Base-by-base conservation (phyloP, 768 basidiomycete genomes). In the Rhizopogon salebrosus region DNA sequence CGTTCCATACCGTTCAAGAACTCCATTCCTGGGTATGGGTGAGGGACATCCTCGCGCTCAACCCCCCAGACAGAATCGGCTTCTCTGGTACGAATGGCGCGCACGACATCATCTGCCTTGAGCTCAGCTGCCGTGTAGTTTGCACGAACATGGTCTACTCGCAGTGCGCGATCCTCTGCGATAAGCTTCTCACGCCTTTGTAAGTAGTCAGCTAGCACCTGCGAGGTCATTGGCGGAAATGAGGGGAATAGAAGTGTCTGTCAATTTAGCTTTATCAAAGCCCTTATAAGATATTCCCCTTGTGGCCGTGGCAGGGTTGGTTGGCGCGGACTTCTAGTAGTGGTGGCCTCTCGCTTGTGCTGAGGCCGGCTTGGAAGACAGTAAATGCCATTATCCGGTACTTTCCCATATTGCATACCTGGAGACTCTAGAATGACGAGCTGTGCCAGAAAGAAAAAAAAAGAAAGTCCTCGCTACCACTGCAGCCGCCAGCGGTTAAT, bases 21-120 rank as follows among this genome's bases (percentile, higher is more conserved):
- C 56, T 80, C 84, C 85, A 87, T 87, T 29, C 87, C 87, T 37
- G 86, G 85, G 56, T 86, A 87, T 1, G 80, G 72, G 55, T 87
- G 80, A 18, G 75, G 78, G 35, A 80, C 69, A 9, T 72, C 74
- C 16, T 76, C 70, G 55, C 78, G 69, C n/a, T 82, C 76, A 46
- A 66, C 66, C 35, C 63, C 71, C 87, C 85, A 87, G n/a, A 88
- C 66, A 2, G 75, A 72, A 23, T 65, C 59, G 0, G 75, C 79
- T 59, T 89, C 87, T 14, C 58, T 54, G 0, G 69, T 62, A 37
- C 87, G 79, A 50, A 89, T 76, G 23, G 64, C 60, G 24, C 85
- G 71, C 27, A 87, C 64, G 46, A 81, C 70, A 38, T 65, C 62
- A 58, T 89, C 86, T 26, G 85, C 88, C 48, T 72, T 63, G 16